A percentile compares a stretch with the other conserved stretches of the same genome.
These are phyloP conservation scores for Medicago lupulina DNA, from an alignment of 306 rosid genomes.

Conservation along the genomic window DNA sequence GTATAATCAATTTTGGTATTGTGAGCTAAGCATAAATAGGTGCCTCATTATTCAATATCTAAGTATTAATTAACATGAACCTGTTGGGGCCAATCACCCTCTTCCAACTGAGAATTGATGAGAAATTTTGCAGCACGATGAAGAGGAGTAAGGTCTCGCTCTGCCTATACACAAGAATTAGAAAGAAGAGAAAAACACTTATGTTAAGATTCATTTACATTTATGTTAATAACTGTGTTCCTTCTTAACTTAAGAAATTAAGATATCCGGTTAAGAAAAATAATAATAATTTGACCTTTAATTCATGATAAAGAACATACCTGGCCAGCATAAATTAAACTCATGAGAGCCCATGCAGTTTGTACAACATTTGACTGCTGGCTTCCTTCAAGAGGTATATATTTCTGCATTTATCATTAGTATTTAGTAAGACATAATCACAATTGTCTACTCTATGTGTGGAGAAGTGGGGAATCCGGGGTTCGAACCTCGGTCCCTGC, in stretches of 20 bases:
- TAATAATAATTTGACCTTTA: neutral
- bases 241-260: too few species aligned
- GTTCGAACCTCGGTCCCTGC: too few species aligned
- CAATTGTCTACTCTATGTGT: too few species aligned
- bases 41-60: neutral
- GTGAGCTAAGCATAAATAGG: too few species aligned
- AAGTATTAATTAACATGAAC: conserved; percentile 27
- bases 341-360: conserved; percentile 79
- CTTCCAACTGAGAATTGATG: conserved; percentile 65
- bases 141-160: conserved; percentile 65
- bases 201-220: neutral
- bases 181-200: neutral
- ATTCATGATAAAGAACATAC: conserved; percentile 22
- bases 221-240: neutral
- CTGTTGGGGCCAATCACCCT: conserved; percentile 80
- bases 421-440: neutral
- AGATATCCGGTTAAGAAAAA: too few species aligned
- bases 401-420: conserved; percentile 43
- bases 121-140: conserved; percentile 62
- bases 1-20: too few species aligned
- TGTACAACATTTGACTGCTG: conserved; percentile 67
- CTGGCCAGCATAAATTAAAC: conserved; percentile 64
- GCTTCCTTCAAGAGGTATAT: conserved; percentile 57
- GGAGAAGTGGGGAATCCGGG: too few species aligned
- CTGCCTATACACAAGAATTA: conserved; percentile 44